phyloP scores from a whole-genome alignment of 73 alveolate species.

The Paramecium biaurelia region DNA sequence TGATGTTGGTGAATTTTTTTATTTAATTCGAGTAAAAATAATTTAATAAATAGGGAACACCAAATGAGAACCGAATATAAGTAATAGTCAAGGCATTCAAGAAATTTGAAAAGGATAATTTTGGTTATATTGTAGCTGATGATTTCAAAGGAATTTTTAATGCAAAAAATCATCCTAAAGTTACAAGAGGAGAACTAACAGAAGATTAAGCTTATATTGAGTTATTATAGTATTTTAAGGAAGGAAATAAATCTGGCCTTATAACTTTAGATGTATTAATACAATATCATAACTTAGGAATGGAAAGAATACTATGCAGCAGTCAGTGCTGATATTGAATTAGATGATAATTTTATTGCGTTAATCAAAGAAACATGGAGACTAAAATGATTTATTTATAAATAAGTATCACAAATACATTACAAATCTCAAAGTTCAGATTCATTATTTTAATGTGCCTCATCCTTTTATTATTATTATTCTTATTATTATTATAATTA shows the following conservation, averaged over 20 bases:
- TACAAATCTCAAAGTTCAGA: background rate
- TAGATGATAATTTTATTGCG: constrained; percentile 69
- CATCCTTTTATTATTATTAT: background rate
- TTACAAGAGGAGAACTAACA: constrained; percentile 71
- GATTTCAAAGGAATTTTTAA: constrained; percentile 75
- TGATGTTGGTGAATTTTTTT: constrained; percentile 16
- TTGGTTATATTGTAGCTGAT: constrained; percentile 69
- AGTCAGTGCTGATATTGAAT: constrained; percentile 73
- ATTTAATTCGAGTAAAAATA: background rate
- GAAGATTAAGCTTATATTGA: constrained; percentile 75
- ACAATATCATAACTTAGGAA: background rate
- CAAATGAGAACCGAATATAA: constrained; percentile 68
- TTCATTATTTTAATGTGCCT: background rate
- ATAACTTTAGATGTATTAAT: constrained; percentile 51
- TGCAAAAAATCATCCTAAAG: constrained; percentile 75
- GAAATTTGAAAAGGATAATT: constrained; percentile 71
- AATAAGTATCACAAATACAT: constrained; percentile 10
- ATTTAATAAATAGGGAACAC: constrained; percentile 55
- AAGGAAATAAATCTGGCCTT: constrained; percentile 70
- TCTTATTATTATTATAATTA: background rate
- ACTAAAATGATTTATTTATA: constrained; percentile 40
- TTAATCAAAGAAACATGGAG: constrained; percentile 72
- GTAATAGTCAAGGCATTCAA: constrained; percentile 66
- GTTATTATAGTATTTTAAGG: constrained; percentile 67
- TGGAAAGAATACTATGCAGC: constrained; percentile 79